phyloP scores from a whole-genome alignment of 1,139 yeast species.

The Kodamaea fungicola region DNA sequence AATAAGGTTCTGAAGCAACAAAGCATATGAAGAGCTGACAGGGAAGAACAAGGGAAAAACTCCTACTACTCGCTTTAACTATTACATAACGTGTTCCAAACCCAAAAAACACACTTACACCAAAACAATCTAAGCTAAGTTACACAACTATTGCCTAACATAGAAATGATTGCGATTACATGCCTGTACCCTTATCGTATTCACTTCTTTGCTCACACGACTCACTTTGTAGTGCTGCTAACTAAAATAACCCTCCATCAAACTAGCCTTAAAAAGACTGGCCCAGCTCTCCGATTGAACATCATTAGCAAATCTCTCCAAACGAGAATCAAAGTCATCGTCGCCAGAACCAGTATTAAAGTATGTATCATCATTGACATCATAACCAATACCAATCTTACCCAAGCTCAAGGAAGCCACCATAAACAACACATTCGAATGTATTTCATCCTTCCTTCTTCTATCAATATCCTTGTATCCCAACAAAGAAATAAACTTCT shows the following conservation, averaged over 20 bases:
- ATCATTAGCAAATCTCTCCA: constrained; percentile 21
- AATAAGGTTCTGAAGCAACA: no score
- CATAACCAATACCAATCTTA: constrained; percentile 26
- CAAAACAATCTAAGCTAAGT: no score
- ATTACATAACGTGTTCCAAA: no score
- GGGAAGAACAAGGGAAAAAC: no score
- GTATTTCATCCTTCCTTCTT: constrained; percentile 7
- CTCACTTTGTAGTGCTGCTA: no score
- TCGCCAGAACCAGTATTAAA: constrained; percentile 14
- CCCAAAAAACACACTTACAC: no score
- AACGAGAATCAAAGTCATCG: constrained; percentile 12
- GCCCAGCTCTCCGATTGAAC: constrained; percentile 27
- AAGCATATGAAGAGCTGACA: no score
- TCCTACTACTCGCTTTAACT: no score
- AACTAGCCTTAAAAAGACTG: constrained; percentile 22
- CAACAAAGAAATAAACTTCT: constrained; percentile 21
- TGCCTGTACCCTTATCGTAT: no score
- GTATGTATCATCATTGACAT: constrained; percentile 21
- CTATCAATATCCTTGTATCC: constrained; percentile 17
- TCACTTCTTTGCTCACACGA: no score
- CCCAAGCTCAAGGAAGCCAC: constrained; percentile 28
- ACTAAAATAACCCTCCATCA: constrained; percentile 24
- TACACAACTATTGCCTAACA: no score
- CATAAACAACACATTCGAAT: constrained; percentile 20
- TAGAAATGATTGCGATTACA: no score